Base-by-base conservation (phyloP, 768 basidiomycete genomes). In the Tricholoma sp. region DNA sequence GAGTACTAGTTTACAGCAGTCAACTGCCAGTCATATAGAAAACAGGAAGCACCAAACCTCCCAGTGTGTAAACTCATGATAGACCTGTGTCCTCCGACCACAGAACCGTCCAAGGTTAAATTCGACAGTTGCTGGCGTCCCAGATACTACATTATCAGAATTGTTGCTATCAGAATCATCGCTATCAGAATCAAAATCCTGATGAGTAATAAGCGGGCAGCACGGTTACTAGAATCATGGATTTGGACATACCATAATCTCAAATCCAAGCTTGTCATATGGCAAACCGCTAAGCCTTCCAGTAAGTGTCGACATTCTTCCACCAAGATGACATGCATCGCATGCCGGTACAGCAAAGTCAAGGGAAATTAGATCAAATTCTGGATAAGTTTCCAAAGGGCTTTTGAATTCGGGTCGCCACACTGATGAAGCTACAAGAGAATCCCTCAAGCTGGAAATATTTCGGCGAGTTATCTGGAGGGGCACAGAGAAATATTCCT, bases 101-200 rank as follows among this genome's bases (percentile, higher is more conserved):
- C 91, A 94, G 66, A 91, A 92, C 32, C 88, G 81, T n/a, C 91
- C 91, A 4, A 93, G 76, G 62, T 84, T 70, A 62, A 86, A 85
- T 60, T 81, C 78, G 52, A 66, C 63, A 54, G 66, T 31, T 34
- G 52, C 49, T 7, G 50, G 54, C 7, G 54, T 65, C 32, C 56
- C 21, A 51, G 51, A 63, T 55, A 59, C 70, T 59, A 53, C 63
- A 62, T 59, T 43, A 49, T 67, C 65, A 50, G 49, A 46, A 22
- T 60, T 27, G 41, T 60, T n/a, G 41, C 34, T 51, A 41, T 61
- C 57, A 16, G 45, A 54, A 10, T 59, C 56, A 24, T 55, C 52
- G 37, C 49, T 32, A 18, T 65, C 67, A 35, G 60, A 59, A 32
- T 52, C 43, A 19, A 56, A 39, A 11, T 49, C 18, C 52, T 52